Evolutionary conservation across 257 asterid species (phyloP), one percentile per base, ranked within the genome.

Genomic region (Capsicum baccatum): DNA sequence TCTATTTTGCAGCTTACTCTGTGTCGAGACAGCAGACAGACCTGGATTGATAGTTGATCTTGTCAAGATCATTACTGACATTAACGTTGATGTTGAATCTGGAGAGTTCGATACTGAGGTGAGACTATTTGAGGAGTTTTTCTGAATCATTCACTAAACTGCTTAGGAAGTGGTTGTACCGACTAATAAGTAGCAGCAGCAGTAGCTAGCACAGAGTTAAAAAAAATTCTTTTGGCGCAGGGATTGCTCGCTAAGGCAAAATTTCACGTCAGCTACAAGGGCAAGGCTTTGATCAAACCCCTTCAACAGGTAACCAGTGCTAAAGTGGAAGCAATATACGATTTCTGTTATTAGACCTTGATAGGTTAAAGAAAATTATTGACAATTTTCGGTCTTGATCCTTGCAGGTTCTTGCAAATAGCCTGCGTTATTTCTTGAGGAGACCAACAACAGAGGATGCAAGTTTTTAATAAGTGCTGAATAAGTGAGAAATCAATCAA

Each of bases 81-180:
- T 92, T 81, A 95, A 94, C 79, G 59, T 96, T 83, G 67, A 92
- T 26, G 98, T 96, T 78, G 90, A 92, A 87, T 95, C 98, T 1
- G 99, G 98, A 83, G 99, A 94, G 86, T 96, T 95, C 14, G 98
- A 95, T 66, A 96, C 98, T 3, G 98, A 93, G 98, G 99, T 94
- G 87, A 87, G 58, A 8, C 19, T 16, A 11, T 26, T 48, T 6
- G 44, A 21, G 80, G 8, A 21, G 60, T 12, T 74, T 74, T 74
- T 19, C 13, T 8, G 5, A 50, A 50, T 74, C 60, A 50, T 21
- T 50, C 8, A 21, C 62, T 21, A 6, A 26, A 26, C 26, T 52
- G 48, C 26, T 76, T 76, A 54, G 63, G 81, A 14, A 9, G 81
- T 76, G 42, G 63, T 26, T 54, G 26, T 76, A 26, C 48, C 26